Evolutionary conservation across 106 monocot species (phyloP).

Genomic region (Apostasia ramifera): DNA sequence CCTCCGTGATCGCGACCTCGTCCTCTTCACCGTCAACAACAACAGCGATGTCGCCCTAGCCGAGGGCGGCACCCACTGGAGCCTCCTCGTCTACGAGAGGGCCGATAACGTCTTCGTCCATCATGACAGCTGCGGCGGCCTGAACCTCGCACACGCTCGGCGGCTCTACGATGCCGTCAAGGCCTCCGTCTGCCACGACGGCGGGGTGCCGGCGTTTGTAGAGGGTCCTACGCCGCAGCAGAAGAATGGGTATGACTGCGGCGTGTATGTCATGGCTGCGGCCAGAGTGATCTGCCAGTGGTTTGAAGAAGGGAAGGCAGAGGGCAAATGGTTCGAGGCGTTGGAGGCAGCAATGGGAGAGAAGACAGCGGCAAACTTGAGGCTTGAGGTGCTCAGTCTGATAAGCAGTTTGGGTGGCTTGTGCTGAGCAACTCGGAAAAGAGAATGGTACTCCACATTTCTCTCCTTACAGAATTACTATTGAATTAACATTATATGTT

Average conservation of each 20-base stretch:
- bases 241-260: slow-evolving; percentile 79
- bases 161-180: slow-evolving; percentile 29
- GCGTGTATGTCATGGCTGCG: slow-evolving; percentile 55
- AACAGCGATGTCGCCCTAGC: slow-evolving; percentile 19
- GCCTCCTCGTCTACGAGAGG: slow-evolving; percentile 48
- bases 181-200: slow-evolving; percentile 15
- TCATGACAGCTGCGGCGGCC: slow-evolving; percentile 48
- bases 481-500: too few relatives aligned
- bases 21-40: slow-evolving; percentile 35
- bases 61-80: slow-evolving; percentile 82
- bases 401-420: slow-evolving; percentile 20
- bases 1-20: slow-evolving; percentile 4
- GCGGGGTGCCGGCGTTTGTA: slow-evolving; percentile 6
- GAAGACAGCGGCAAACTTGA: slow-evolving; percentile 14
- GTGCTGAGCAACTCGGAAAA: too few relatives aligned
- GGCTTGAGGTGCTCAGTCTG: slow-evolving; percentile 22
- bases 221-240: slow-evolving; percentile 56
- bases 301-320: slow-evolving; percentile 6
- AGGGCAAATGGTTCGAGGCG: slow-evolving; percentile 19
- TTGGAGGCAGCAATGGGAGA: slow-evolving; percentile 25
- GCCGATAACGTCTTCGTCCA: slow-evolving; percentile 40
- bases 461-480: too few relatives aligned
- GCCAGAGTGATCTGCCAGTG: slow-evolving; percentile 45
- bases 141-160: slow-evolving; percentile 30
- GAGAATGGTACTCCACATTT: too few relatives aligned